A percentile compares a stretch with the other conserved stretches of the same genome.
These are phyloP conservation scores for Rosa persica DNA, from an alignment of 306 rosid species.

Conservation along the genomic window DNA sequence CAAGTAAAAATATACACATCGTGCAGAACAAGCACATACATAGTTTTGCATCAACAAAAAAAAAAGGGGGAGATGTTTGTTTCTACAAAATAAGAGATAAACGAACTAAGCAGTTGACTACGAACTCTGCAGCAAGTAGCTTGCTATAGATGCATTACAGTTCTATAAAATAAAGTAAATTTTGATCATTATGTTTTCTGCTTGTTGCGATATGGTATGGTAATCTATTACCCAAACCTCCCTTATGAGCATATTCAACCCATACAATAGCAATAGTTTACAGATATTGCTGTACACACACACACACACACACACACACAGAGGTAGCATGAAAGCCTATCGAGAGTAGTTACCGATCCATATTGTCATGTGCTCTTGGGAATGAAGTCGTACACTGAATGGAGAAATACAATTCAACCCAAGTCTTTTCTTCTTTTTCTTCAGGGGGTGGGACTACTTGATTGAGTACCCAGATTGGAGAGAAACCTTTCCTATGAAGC, in stretches of 20 bases:
- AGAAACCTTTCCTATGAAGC: slow-evolving; percentile 58
- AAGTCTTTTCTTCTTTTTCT: not conserved
- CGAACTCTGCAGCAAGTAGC: not conserved
- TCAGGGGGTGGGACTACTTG: slow-evolving; percentile 71
- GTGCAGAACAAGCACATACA: not conserved
- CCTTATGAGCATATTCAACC: not conserved
- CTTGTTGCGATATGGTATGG: not conserved
- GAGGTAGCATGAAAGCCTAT: not conserved
- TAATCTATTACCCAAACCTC: not conserved
- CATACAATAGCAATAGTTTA: not conserved
- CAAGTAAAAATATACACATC: not conserved
- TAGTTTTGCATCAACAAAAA: not conserved
- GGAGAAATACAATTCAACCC: not conserved
- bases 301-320: too few relatives aligned
- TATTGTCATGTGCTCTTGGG: not conserved
- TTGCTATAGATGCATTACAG: not conserved
- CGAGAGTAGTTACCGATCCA: not conserved
- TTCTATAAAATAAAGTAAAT: too few relatives aligned
- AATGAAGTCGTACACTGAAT: not conserved
- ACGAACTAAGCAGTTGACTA: not conserved
- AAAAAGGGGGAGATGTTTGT: not conserved
- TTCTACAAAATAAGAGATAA: not conserved
- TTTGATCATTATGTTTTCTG: not conserved
- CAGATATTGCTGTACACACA: not conserved
- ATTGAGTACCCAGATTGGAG: slow-evolving; percentile 75